Conservation (phyloP, 768 basidiomycete species). For the Xerocomellus amylosporus region DNA sequence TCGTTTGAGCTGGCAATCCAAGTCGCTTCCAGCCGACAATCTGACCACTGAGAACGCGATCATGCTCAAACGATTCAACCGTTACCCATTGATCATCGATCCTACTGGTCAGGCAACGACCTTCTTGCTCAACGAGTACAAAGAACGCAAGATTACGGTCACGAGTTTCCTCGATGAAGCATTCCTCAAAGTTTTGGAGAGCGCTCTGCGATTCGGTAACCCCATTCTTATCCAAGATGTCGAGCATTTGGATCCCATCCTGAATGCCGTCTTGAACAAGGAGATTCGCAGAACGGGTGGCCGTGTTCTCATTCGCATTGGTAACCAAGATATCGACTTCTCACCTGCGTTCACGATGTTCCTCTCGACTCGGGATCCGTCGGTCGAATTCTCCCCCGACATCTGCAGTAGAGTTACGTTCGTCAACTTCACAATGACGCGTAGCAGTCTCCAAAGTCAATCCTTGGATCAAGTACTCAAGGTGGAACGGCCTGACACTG, state of each 20-base stretch:
- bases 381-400: constrained; percentile 96
- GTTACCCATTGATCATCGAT: constrained; percentile 96
- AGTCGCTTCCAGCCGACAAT: constrained; percentile 92
- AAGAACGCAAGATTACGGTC: constrained; percentile 94
- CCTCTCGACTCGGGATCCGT: constrained; percentile 94
- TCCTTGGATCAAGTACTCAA: constrained; percentile 96
- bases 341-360: constrained; percentile 99
- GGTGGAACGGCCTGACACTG: constrained; percentile 95
- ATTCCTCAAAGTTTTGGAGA: constrained; percentile 97
- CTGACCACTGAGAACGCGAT: constrained; percentile 99
- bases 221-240: constrained; percentile 97
- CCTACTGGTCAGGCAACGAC: constrained; percentile 96
- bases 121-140: constrained; percentile 92
- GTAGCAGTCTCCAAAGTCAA: constrained; percentile 97
- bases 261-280: constrained; percentile 95
- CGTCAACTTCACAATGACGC: constrained; percentile 98
- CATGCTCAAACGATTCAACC: constrained; percentile 97
- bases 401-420: constrained; percentile 97
- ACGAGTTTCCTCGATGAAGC: constrained; percentile 99
- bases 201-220: constrained; percentile 97
- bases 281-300: constrained; percentile 96
- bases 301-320: constrained; percentile 93
- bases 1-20: constrained; percentile 92
- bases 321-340: constrained; percentile 98
- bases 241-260: constrained; percentile 94